phyloP scores from a whole-genome alignment of 371 early-diverging fungal genomes.

The Basidiobolus meristosporus region DNA sequence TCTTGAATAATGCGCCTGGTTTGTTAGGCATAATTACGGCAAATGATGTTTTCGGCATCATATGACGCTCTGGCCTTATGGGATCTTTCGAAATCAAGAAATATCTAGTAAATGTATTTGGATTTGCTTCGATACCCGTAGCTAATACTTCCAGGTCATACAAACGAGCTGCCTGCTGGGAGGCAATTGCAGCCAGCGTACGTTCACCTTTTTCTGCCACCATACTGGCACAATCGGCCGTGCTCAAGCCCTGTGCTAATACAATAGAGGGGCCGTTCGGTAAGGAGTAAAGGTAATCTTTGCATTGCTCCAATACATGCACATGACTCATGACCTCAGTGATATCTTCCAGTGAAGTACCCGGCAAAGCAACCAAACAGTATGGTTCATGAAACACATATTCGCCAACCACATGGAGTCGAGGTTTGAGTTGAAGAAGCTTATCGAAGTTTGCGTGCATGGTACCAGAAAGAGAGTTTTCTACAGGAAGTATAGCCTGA shows the following conservation, averaged over 20 bases:
- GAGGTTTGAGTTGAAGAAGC: neutral
- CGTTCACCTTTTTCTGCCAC: too few species aligned
- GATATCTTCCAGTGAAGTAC: neutral
- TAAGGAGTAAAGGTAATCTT: neutral
- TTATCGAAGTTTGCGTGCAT: neutral
- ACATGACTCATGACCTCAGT: neutral
- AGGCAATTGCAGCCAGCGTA: too few species aligned
- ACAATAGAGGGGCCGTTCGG: too few species aligned
- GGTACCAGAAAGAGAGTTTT: neutral
- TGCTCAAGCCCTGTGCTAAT: too few species aligned
- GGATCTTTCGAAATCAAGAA: neutral
- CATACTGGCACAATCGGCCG: too few species aligned
- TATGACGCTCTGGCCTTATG: neutral
- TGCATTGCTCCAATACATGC: neutral
- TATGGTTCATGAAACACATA: neutral
- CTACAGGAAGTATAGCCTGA: neutral
- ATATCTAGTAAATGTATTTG: conserved; percentile 1
- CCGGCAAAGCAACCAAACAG: neutral
- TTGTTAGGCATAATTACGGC: neutral
- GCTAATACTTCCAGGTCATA: too few species aligned
- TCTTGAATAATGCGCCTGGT: conserved; percentile 1
- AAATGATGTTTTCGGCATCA: conserved; percentile 2
- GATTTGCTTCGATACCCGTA: too few species aligned
- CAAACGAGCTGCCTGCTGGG: too few species aligned
- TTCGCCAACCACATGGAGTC: neutral